phyloP scores from a whole-genome alignment of 257 asterid species.

The Ocimum tenuiflorum region DNA sequence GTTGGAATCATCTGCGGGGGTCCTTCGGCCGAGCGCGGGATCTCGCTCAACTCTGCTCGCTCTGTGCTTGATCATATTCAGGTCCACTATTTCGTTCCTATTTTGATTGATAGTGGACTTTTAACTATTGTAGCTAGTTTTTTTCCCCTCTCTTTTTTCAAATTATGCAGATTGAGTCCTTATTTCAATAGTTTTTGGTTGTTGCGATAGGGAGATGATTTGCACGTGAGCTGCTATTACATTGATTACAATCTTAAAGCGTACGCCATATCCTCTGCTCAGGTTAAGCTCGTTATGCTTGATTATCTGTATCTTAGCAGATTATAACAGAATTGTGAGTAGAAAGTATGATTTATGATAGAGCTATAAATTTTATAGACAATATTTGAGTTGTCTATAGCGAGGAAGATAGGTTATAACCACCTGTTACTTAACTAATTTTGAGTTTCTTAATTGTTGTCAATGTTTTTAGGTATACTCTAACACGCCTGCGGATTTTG shows the following conservation, averaged over 20 bases:
- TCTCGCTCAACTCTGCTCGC: slow-evolving; percentile 78
- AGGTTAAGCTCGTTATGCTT: slow-evolving; percentile 28
- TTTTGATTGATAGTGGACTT: background rate
- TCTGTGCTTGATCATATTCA: slow-evolving; percentile 84
- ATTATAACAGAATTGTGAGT: background rate
- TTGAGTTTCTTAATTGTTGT: slow-evolving; percentile 5
- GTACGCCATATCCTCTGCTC: slow-evolving; percentile 74
- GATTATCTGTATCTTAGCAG: background rate
- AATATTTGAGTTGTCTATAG: background rate
- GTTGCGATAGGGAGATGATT: slow-evolving; percentile 57
- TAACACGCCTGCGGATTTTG: slow-evolving; percentile 84
- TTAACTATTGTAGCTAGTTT: background rate
- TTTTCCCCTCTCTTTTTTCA: background rate
- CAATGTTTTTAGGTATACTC: slow-evolving; percentile 49
- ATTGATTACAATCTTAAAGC: slow-evolving; percentile 64
- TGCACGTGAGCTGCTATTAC: slow-evolving; percentile 75
- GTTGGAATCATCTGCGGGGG: slow-evolving; percentile 83
- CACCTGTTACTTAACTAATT: background rate
- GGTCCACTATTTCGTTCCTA: slow-evolving; percentile 28
- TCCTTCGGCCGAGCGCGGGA: slow-evolving; percentile 87
- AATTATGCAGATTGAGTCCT: background rate
- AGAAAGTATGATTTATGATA: background rate
- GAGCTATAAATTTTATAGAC: background rate
- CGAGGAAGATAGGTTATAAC: background rate
- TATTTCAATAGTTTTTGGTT: background rate